Evolutionary conservation across 257 asterid genomes (phyloP).

Genomic region (Verbena officinalis): DNA sequence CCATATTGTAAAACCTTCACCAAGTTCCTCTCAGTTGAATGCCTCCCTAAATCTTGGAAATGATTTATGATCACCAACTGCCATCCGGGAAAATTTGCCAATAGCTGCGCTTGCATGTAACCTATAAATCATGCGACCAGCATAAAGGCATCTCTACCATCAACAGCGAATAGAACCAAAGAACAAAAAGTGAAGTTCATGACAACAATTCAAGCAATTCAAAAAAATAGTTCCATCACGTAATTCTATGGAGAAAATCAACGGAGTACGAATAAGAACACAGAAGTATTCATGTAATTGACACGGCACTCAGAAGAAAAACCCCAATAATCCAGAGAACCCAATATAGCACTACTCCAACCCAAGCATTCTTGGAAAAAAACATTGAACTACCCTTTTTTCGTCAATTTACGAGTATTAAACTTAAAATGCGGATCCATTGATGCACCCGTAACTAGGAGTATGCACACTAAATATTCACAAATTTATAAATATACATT

Average conservation of each 20-base stretch:
- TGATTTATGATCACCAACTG: constrained; percentile 33
- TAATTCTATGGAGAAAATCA: background rate
- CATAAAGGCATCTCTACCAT: constrained; percentile 31
- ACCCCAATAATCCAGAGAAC: background rate
- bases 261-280: background rate
- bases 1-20: constrained; percentile 52
- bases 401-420: constrained; percentile 12
- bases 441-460: constrained; percentile 25
- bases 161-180: constrained; percentile 26
- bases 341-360: background rate
- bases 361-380: background rate
- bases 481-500: constrained; percentile 10
- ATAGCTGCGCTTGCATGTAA: constrained; percentile 41
- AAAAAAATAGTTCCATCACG: background rate
- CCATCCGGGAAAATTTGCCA: constrained; percentile 30
- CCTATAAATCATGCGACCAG: constrained; percentile 33
- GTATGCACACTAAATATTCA: background rate
- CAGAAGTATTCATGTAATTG: background rate
- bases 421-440: constrained; percentile 46
- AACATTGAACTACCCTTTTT: constrained; percentile 10
- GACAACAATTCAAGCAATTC: constrained; percentile 17
- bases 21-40: constrained; percentile 39
- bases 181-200: background rate
- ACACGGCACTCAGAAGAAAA: background rate
- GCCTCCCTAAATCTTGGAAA: constrained; percentile 37